Base-by-base conservation (phyloP, 306 rosid species). In the Biancaea sappan region DNA sequence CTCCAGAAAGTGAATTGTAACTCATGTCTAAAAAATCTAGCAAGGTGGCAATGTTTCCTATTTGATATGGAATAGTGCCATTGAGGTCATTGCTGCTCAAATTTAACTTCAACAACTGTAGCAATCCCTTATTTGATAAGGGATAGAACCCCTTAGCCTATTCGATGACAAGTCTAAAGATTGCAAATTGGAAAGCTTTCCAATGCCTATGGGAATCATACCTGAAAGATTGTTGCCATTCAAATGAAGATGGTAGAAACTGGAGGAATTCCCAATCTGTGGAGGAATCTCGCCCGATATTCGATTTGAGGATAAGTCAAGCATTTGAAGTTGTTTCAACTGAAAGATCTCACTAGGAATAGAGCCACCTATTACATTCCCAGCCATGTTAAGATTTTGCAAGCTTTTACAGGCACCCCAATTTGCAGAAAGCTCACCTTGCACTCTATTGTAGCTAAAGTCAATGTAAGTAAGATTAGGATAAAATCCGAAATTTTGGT, bases 131-230 rank as follows among this genome's bases (percentile, higher is more conserved):
- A n/a, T n/a, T n/a, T n/a, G n/a, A n/a, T n/a, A n/a, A n/a, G n/a
- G n/a, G n/a, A n/a, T n/a, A n/a, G 72, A 8, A 21, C 87, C 84
- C 8, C 15, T 71, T 32, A 79, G 43, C 74, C 11, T 56, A 25
- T 83, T 83, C 68, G 24, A 40, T 15, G 87, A 83, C 14, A 83
- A 72, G 38, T 83, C 87, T 8, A 83, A 47, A 8, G 21, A 37
- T 14, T 1, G 56, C 47, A 83, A 22, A 46, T 78, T 63, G 4
- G 37, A 59, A n/a, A 82, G 69, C 52, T 28, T 50, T 53, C 86
- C 83, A 2, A 82, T 66, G 16, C 69, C 60, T 1, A 0, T 24
- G 4, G 77, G 80, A 19, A 82, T 11, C 8, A 44, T 1, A 6
- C 85, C 85, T 1, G 76, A 73, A 47, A 82, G 74, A 19, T 58